Conservation (phyloP, 164 flowering plant genomes). For the Santalum album region DNA sequence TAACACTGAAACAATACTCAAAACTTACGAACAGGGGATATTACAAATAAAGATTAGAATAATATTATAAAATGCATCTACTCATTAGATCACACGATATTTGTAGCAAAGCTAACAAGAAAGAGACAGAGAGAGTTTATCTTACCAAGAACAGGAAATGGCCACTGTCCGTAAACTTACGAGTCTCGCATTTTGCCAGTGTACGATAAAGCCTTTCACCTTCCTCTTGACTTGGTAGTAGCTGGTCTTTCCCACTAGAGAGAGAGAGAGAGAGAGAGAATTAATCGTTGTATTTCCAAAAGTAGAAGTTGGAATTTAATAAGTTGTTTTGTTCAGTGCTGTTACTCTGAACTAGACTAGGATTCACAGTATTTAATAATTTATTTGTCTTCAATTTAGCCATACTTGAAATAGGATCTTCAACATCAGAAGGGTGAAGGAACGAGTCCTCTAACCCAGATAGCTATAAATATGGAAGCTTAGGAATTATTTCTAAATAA, state of each 20-base stretch:
- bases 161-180: slow-evolving; percentile 34
- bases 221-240: slow-evolving; percentile 56
- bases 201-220: slow-evolving; percentile 33
- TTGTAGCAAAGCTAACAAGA: too few species aligned
- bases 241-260: slow-evolving; percentile 55
- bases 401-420: background rate
- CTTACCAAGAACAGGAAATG: slow-evolving; percentile 60
- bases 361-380: too few species aligned
- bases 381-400: too few species aligned
- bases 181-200: slow-evolving; percentile 41
- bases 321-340: too few species aligned
- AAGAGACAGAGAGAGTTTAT: slow-evolving; percentile 5
- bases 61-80: too few species aligned
- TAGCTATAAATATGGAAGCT: too few species aligned
- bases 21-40: too few species aligned
- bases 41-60: too few species aligned
- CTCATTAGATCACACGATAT: too few species aligned
- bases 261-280: slow-evolving; percentile 4
- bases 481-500: too few species aligned
- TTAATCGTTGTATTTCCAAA: slow-evolving; percentile 3
- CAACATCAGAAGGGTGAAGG: background rate
- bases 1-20: background rate
- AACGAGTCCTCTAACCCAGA: too few species aligned
- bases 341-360: too few species aligned
- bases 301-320: background rate